Evolutionary conservation across 495 filamentous ascomycete species (phyloP).

Genomic region (Margaritispora aquatica): DNA sequence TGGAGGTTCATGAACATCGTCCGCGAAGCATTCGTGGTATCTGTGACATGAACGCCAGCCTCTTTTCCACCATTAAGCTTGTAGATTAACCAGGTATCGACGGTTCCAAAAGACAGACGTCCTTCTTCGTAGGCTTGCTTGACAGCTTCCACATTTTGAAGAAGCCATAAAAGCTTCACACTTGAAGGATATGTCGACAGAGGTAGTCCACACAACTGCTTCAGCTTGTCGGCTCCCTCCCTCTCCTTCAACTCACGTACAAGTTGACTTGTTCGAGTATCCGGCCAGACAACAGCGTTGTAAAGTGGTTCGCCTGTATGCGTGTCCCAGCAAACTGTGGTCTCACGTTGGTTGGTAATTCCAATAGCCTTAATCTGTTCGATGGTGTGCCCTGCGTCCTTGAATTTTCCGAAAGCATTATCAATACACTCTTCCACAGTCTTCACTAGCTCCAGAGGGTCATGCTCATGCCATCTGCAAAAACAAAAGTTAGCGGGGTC

Average conservation of each 20-base stretch:
- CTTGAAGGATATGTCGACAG: slow-evolving; percentile 92
- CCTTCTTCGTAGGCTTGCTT: slow-evolving; percentile 72
- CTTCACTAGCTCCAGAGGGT: slow-evolving; percentile 70
- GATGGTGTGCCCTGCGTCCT: slow-evolving; percentile 60
- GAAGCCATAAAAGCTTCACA: slow-evolving; percentile 82
- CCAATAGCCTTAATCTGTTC: slow-evolving; percentile 79
- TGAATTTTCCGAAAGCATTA: slow-evolving; percentile 67
- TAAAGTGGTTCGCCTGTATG: slow-evolving; percentile 79
- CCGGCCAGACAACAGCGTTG: slow-evolving; percentile 92
- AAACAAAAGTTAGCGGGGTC: slow-evolving; percentile 1
- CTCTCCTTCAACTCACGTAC: slow-evolving; percentile 74
- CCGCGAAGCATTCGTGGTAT: slow-evolving; percentile 85
- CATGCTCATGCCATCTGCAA: slow-evolving; percentile 88
- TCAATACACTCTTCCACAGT: slow-evolving; percentile 85
- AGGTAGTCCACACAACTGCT: slow-evolving; percentile 75
- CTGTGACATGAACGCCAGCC: slow-evolving; percentile 68
- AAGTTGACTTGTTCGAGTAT: slow-evolving; percentile 74
- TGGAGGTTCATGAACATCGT: slow-evolving; percentile 97
- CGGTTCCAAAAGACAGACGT: slow-evolving; percentile 83
- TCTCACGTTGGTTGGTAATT: slow-evolving; percentile 94
- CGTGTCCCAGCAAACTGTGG: slow-evolving; percentile 84
- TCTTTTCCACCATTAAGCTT: slow-evolving; percentile 79
- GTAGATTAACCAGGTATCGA: slow-evolving; percentile 89
- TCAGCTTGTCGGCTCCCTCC: slow-evolving; percentile 60
- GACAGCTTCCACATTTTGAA: slow-evolving; percentile 66